phyloP scores from a whole-genome alignment of 2,329 filamentous ascomycete genomes.

The Helotiales sp. region DNA sequence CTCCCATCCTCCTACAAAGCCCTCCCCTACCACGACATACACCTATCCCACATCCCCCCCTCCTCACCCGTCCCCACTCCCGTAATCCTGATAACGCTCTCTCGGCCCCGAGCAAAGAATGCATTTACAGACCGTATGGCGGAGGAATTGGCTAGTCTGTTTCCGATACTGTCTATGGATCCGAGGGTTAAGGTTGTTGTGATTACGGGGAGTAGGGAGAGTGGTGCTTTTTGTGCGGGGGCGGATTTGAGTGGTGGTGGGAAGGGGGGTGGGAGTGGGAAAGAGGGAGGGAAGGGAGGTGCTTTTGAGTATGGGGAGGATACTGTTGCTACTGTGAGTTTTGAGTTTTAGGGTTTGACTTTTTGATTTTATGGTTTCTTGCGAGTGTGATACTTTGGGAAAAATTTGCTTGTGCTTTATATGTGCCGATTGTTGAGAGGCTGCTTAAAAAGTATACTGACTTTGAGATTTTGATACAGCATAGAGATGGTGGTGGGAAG shows the following conservation, averaged over 20 bases:
- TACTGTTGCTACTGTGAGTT: too few relatives aligned
- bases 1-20: slow-evolving; percentile 41
- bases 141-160: slow-evolving; percentile 56
- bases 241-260: slow-evolving; percentile 49
- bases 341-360: too few relatives aligned
- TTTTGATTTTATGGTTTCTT: too few relatives aligned
- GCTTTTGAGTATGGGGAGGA: too few relatives aligned
- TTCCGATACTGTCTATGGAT: slow-evolving; percentile 51
- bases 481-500: slow-evolving; percentile 53
- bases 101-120: slow-evolving; percentile 67
- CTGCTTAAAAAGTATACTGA: too few relatives aligned
- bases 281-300: neutral
- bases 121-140: slow-evolving; percentile 68
- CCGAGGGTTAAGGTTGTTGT: slow-evolving; percentile 55
- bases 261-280: slow-evolving; percentile 30
- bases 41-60: slow-evolving; percentile 49
- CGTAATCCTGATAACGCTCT: slow-evolving; percentile 62
- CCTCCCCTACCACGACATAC: slow-evolving; percentile 45
- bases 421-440: too few relatives aligned
- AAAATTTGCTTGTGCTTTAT: too few relatives aligned
- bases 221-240: too few relatives aligned
- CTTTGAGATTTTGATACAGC: too few relatives aligned
- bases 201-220: too few relatives aligned
- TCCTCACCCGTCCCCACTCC: slow-evolving; percentile 56
- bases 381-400: too few relatives aligned